Evolutionary conservation across 805 yeast species (phyloP).

Genomic region (Zygosaccharomyces bisporus): DNA sequence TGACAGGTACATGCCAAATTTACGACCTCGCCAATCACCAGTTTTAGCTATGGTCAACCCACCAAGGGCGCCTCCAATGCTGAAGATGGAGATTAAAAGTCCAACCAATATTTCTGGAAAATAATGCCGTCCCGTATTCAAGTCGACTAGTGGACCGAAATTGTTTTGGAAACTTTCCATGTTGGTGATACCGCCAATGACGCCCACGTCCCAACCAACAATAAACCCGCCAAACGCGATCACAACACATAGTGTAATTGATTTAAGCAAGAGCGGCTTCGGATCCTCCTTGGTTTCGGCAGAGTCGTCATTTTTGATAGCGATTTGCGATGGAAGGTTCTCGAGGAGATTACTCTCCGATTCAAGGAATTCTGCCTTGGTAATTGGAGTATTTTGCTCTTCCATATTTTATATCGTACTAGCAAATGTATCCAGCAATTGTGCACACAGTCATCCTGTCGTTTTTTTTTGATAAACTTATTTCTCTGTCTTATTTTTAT

Average conservation of each 20-base stretch:
- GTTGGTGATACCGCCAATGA: conserved; percentile 66
- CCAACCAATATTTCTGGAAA: conserved; percentile 45
- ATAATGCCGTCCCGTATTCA: conserved; percentile 31
- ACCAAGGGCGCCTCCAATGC: conserved; percentile 69
- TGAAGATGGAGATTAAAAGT: conserved; percentile 53
- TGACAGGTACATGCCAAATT: conserved; percentile 51
- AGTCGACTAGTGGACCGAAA: conserved; percentile 43
- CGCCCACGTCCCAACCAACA: conserved; percentile 75
- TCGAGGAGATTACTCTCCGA: conserved; percentile 5
- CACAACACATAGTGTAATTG: conserved; percentile 43
- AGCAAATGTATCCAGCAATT: conserved; percentile 2
- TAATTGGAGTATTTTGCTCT: background rate
- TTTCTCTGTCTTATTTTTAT: background rate
- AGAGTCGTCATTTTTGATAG: background rate
- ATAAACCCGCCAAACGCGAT: conserved; percentile 70
- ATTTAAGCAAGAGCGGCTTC: conserved; percentile 1
- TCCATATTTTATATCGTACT: background rate
- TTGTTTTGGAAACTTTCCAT: conserved; percentile 51
- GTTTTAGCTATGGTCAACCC: conserved; percentile 55
- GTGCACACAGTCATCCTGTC: background rate
- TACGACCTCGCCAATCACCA: conserved; percentile 61
- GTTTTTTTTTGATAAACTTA: too few relatives aligned
- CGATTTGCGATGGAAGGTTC: background rate
- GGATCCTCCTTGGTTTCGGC: background rate
- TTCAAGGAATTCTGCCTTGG: conserved; percentile 3